Conservation (phyloP, 257 asterid species). For the Thymus quinquecostatus region DNA sequence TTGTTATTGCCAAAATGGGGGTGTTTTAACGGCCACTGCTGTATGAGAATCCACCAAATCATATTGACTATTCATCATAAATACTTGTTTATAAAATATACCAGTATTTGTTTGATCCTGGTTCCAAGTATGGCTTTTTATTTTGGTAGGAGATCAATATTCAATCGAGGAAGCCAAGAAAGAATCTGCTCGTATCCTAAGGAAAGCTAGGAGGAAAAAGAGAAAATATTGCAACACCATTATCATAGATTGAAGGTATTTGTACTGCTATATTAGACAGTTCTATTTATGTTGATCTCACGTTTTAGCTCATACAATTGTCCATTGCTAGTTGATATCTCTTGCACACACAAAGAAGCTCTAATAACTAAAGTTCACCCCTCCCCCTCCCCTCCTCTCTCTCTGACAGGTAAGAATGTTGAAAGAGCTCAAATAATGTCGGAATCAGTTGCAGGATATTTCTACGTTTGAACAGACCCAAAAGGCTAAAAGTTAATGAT, state of each 20-base stretch:
- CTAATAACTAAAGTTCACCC: neutral
- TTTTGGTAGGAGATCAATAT: constrained; percentile 32
- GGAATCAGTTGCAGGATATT: constrained; percentile 27
- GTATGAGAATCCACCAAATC: constrained; percentile 13
- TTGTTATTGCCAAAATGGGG: constrained; percentile 12
- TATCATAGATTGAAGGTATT: constrained; percentile 68
- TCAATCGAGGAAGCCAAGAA: constrained; percentile 56
- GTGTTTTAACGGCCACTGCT: neutral
- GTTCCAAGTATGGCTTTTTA: constrained; percentile 21
- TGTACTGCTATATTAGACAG: constrained; percentile 4
- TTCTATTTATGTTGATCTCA: constrained; percentile 1
- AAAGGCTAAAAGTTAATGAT: constrained; percentile 19
- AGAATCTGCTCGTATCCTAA: constrained; percentile 69
- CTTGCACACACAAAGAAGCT: constrained; percentile 8
- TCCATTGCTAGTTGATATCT: constrained; percentile 22
- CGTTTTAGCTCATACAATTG: constrained; percentile 17
- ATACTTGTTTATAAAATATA: neutral
- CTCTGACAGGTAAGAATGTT: constrained; percentile 30
- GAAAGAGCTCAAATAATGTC: constrained; percentile 23
- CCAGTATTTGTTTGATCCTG: constrained; percentile 4
- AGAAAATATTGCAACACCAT: constrained; percentile 68
- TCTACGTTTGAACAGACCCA: constrained; percentile 18
- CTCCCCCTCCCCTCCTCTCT: neutral
- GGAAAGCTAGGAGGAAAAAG: constrained; percentile 88
- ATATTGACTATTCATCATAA: constrained; percentile 13